A percentile compares a stretch with the other conserved stretches of the same genome.
Conservation (phyloP, 140 eudicot species). For the Oenanthe javanica region DNA sequence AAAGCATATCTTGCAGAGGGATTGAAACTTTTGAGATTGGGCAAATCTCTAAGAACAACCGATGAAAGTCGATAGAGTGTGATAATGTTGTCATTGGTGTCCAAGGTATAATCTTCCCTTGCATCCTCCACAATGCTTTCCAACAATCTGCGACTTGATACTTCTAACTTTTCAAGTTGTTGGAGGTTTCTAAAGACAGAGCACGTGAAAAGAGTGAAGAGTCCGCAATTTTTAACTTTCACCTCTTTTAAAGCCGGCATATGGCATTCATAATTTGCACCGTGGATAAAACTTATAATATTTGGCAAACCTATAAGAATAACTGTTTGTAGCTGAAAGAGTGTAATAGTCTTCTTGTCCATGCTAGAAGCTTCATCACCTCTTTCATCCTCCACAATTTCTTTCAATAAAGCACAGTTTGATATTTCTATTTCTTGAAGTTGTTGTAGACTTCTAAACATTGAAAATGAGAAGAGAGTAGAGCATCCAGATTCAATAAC, state of each 20-base stretch:
- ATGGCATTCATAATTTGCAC: background rate
- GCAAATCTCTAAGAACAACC: background rate
- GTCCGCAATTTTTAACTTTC: background rate
- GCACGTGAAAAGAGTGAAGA: background rate
- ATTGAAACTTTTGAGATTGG: background rate
- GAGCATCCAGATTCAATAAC: background rate
- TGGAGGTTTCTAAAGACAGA: background rate
- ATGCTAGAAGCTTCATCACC: background rate
- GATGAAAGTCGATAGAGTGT: background rate
- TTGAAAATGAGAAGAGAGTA: background rate
- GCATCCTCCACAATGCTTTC: background rate
- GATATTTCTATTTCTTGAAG: background rate
- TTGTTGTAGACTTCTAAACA: background rate
- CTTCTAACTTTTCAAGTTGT: background rate
- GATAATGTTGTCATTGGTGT: background rate
- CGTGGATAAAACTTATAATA: background rate
- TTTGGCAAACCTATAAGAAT: background rate
- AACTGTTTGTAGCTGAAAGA: background rate
- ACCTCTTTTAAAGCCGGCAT: background rate
- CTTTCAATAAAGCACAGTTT: background rate
- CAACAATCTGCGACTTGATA: background rate
- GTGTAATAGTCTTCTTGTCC: background rate
- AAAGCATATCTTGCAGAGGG: background rate
- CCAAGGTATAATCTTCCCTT: background rate
- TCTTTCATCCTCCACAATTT: background rate